Base-by-base conservation (phyloP, 257 asterid species). In the Penstemon eatonii region DNA sequence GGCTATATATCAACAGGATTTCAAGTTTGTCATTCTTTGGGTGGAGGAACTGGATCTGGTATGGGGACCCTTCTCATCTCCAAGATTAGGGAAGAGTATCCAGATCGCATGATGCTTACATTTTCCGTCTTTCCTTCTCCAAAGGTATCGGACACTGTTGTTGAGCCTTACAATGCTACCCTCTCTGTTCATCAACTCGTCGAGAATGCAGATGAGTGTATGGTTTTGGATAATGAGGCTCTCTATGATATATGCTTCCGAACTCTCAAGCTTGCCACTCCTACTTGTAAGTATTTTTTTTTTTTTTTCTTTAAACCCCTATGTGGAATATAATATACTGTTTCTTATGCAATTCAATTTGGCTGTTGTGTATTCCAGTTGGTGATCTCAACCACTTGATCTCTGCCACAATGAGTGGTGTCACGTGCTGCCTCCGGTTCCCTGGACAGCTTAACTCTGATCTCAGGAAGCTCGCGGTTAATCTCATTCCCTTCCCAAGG, bases 201-300 rank as follows among this genome's bases (percentile, higher is more conserved):
- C 56, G 86, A 81, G 79, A 81, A 81, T 60, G 86, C 86, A 11
- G 86, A 81, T 40, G 86, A 81, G 71, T 81, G 86, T 61, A 81
- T 81, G 86, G 86, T 81, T 69, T 72, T 81, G 81, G 86, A 81
- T 51, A 81, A 81, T 5, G 86, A 81, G 76, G 86, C 86, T 8
- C 83, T 81, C 4, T 81, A 81, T 42, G 86, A 81, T 65, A 81
- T 81, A 47, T 80, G 85, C 63, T 76, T 80, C 76, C 85, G 85
- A 6, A 77, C 85, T 2, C 80, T 80, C 45, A 80, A 80, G 72
- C 85, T 80, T 41, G 46, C 82, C 41, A 80, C 82, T 56, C 85
- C 85, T 10, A 77, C 82, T 15, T 80, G 85, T 80, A 72, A 80
- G 78, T 67, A 40, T 37, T 10, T 3, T 73, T 69, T 13, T 3